Evolutionary conservation across 441 rosid genomes (phyloP).

Genomic region (Flueggea neowawraea): DNA sequence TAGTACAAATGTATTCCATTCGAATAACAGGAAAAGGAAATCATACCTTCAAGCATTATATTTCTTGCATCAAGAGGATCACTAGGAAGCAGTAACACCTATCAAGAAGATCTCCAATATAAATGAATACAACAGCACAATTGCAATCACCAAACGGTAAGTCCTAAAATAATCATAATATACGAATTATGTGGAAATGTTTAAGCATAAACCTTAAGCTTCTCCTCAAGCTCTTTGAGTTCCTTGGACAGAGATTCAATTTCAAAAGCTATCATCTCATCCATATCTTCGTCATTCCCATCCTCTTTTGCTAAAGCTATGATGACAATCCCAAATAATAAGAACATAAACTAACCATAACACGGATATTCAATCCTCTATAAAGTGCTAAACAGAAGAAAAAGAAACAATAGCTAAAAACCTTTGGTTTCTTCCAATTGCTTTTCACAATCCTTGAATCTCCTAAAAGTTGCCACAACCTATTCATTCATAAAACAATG

Average conservation of each 20-base stretch:
- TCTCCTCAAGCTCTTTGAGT: constrained; percentile 70
- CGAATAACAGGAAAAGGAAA: constrained; percentile 4
- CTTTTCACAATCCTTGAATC: constrained; percentile 80
- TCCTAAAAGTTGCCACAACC: constrained; percentile 71
- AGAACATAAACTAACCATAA: not conserved
- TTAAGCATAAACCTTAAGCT: constrained; percentile 59
- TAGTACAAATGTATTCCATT: not conserved
- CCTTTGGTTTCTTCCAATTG: constrained; percentile 80
- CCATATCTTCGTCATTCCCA: constrained; percentile 84
- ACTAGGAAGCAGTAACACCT: constrained; percentile 82
- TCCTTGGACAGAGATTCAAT: constrained; percentile 57
- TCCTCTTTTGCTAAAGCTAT: constrained; percentile 77
- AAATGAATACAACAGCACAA: constrained; percentile 1
- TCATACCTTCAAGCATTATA: constrained; percentile 92
- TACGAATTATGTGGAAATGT: too few relatives aligned
- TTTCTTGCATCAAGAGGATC: constrained; percentile 97
- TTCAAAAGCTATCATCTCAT: constrained; percentile 85
- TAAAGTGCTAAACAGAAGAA: not conserved
- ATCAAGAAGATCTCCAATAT: constrained; percentile 11
- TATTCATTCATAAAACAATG: constrained; percentile 18
- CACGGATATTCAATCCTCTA: not conserved
- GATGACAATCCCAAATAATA: not conserved
- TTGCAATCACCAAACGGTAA: too few relatives aligned
- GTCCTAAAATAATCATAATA: too few relatives aligned
- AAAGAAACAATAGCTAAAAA: constrained; percentile 9